Conservation (phyloP, 139 green algal genomes). For the Chlorella sp. region DNA sequence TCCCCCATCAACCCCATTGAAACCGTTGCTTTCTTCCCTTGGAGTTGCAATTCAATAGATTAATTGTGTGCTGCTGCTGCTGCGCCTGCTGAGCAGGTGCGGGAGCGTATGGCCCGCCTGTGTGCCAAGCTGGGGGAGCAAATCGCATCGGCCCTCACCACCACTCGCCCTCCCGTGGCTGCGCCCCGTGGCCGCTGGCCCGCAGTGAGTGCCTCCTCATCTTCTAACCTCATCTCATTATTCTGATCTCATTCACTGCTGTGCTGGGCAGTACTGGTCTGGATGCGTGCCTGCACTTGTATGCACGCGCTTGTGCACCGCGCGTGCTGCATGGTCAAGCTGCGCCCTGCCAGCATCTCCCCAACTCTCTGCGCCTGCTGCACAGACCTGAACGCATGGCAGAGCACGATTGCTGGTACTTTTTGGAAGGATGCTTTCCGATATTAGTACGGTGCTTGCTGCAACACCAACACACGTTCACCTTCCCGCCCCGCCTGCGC, state of each 20-base stretch:
- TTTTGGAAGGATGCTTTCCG: background rate
- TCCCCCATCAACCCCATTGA: background rate
- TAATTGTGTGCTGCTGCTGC: too few species aligned
- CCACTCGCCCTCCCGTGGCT: background rate
- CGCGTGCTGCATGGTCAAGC: slow-evolving; percentile 25
- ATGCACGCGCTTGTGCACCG: too few species aligned
- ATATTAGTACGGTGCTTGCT: background rate
- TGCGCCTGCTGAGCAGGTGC: slow-evolving; percentile 59
- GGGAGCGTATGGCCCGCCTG: slow-evolving; percentile 61
- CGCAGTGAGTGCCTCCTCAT: background rate
- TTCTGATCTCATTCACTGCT: too few species aligned
- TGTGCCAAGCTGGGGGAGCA: slow-evolving; percentile 59
- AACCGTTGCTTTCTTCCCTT: background rate
- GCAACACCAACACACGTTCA: background rate
- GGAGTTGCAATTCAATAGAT: too few species aligned
- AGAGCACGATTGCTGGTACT: background rate
- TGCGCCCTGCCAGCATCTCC: background rate
- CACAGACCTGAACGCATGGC: background rate
- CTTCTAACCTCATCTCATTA: too few species aligned
- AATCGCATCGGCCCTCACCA: slow-evolving; percentile 30
- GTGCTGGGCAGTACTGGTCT: too few species aligned
- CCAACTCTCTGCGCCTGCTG: background rate
- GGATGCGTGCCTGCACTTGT: too few species aligned
- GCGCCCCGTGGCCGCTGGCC: slow-evolving; percentile 44
- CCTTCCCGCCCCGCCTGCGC: background rate